Conservation (phyloP, 1,139 yeast species). For the Suhomyces wounanorum region DNA sequence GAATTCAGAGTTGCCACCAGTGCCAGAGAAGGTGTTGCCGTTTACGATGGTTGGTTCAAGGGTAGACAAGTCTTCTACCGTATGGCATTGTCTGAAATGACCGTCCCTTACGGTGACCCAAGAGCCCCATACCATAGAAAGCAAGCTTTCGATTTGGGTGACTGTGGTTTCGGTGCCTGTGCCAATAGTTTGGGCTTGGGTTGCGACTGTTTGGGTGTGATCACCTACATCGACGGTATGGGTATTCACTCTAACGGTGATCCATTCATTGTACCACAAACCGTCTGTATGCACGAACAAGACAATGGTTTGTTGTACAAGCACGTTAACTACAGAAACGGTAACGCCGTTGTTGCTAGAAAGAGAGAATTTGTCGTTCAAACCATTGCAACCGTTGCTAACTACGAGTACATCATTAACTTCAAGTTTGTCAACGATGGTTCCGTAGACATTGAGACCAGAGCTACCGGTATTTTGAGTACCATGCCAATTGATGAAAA, state of each 20-base stretch:
- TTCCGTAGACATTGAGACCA: constrained; percentile 75
- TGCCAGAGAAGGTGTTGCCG: constrained; percentile 81
- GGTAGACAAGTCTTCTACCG: constrained; percentile 83
- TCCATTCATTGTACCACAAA: constrained; percentile 65
- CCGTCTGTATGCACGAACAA: constrained; percentile 89
- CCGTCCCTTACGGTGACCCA: constrained; percentile 91
- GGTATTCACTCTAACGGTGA: constrained; percentile 65
- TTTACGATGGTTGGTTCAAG: constrained; percentile 76
- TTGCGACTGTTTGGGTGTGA: constrained; percentile 88
- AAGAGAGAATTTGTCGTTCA: constrained; percentile 84
- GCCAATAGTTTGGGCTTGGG: constrained; percentile 78
- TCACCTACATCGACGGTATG: constrained; percentile 73
- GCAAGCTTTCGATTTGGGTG: constrained; percentile 92
- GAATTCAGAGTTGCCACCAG: constrained; percentile 75
- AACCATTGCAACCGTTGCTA: constrained; percentile 87
- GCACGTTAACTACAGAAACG: constrained; percentile 83
- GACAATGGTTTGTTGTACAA: constrained; percentile 79
- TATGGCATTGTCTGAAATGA: constrained; percentile 81
- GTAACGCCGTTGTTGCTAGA: constrained; percentile 74
- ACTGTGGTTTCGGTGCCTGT: constrained; percentile 82
- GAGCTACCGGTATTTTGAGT: constrained; percentile 86
- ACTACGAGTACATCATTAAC: constrained; percentile 82
- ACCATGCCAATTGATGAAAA: constrained; percentile 84
- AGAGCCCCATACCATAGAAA: constrained; percentile 89
- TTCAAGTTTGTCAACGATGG: constrained; percentile 83